Evolutionary conservation across 805 yeast genomes (phyloP), one percentile per base, ranked within the genome.

Genomic region (Lipomyces chichibuensis): DNA sequence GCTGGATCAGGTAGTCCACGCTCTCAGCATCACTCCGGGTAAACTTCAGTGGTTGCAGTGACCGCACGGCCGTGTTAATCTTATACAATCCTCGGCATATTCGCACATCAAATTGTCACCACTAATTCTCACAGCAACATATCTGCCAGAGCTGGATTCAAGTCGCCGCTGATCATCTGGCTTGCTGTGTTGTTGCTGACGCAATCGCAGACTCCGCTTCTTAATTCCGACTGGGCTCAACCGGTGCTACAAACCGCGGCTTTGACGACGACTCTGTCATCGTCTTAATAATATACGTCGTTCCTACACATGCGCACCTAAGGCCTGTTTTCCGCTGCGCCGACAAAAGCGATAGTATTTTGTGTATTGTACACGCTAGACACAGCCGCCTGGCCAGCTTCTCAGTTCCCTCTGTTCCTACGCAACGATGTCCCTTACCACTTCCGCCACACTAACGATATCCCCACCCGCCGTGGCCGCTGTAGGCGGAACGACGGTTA

Each of bases 381-480:
- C 20, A 7, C 49, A n/a, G 20, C 8, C 5, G 11, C 49, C 49
- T 17, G 49, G 23, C 23, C 49, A 43, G 49, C 17, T 14, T 37
- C 17, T 43, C 49, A n/a, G 49, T 8, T n/a, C 23, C 27, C 35
- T 58, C 27, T 13, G 29, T 32, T 23, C 52, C 17, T 9, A 39
- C 14, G 32, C 37, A 43, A 29, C 33, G 53, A 53, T 53, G 62
- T 43, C 62, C 37, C 20, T 56, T 3, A 33, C 65, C 20, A 58
- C 62, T 37, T 37, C 60, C 59, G 33, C 35, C 33, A 39, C 60
- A 13, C n/a, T 51, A 14, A 20, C 37, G 37, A 46, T 51, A 27
- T 14, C 66, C 39, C 51, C 60, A 2, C 11, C 66, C n/a, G 13
- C 46, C 46, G 5, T 57, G 11, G 57, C 63, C 56, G 33, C 55